Evolutionary conservation across 2,329 filamentous ascomycete genomes (phyloP), one percentile per base, ranked within the genome.

Genomic region (Trichoderma sp.): DNA sequence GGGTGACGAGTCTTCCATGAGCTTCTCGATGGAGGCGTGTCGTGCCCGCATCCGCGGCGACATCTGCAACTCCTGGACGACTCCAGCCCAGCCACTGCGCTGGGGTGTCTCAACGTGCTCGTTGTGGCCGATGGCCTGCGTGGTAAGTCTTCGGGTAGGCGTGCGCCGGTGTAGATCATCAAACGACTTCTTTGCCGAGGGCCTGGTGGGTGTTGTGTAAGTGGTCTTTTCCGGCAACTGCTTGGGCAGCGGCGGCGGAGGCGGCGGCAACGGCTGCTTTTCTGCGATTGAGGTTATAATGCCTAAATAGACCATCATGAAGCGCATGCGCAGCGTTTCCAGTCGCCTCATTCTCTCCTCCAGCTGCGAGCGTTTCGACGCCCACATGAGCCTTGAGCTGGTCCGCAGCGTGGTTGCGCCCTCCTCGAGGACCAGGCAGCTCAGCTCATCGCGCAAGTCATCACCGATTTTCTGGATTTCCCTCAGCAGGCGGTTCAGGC

Each of bases 301-400:
- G 77, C 90, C 89, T 89, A 92, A 89, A 81, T 91, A 91, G 50
- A 91, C 86, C 45, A 92, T 89, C 38, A 92, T 83, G 80, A 92
- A 92, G 76, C 91, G 88, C 89, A 91, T 91, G 80, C 91, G 87
- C 80, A 92, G 81, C 79, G 92, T 82, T 78, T 92, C 91, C 56
- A 92, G 84, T 64, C 90, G 85, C 74, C 89, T 87, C 72, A 92
- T 84, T 69, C 89, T 87, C 78, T 91, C 89, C 81, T 91, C 89
- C 67, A 93, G 83, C 69, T 86, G 85, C 68, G 82, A 82, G 78
- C 89, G 87, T 80, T 88, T 88, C 75, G 84, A 84, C 4, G 88
- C 90, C 91, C 91, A 93, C 31, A 92, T 83, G 1, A 92, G 76
- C 68, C 90, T 86, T 29, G 90, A 86, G 75, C 83, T 82, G 11